Evolutionary conservation across 139 green algal species (phyloP), one percentile per base, ranked within the genome.

Genomic region (Spirogloea muscicola): DNA sequence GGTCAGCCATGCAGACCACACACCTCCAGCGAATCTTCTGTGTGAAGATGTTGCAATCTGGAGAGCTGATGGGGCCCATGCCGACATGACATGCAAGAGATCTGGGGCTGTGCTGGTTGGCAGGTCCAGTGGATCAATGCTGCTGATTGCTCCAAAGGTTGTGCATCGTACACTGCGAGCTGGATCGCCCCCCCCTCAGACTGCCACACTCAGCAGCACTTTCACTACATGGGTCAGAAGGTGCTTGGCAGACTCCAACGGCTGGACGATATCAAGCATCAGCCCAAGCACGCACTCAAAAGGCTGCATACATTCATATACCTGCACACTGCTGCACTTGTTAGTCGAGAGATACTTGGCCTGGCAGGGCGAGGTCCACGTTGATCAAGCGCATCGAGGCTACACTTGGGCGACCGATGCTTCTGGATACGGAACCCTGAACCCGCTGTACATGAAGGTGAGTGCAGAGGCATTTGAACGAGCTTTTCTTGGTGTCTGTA

Each of bases 201-300:
- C 60, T 87, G 72, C 59, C 86, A 90, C 80, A 89, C 86, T 62
- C 84, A 87, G 74, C 86, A 90, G 82, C 58, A 85, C 74, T 86
- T 88, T 31, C 82, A 85, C 65, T 89, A 86, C 74, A 84, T 87
- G 76, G 86, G 84, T 39, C 33, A 69, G 21, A 49, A 69, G 60
- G 60, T 66, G 27, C 44, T 27, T 16, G 13, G 44, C 13, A 13
- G 13, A 16, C 44, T 16, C 16, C 44, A 27, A 27, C 44, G 44
- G 13, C 16, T 52, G 13, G 13, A 16, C 16, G 16, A 52, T 52
- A 52, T 16, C 44, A 27, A 52, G 44, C 44, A 52, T 16, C 16
- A 16, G 44, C 44, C 44, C 44, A n/a, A n/a, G n/a, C n/a, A n/a
- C n/a, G n/a, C n/a, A n/a, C n/a, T n/a, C n/a, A n/a, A n/a, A n/a